These are phyloP conservation scores for Cryptococcus floricola DNA, from an alignment of 1,284 basidiomycete species.

Conservation along the genomic window DNA sequence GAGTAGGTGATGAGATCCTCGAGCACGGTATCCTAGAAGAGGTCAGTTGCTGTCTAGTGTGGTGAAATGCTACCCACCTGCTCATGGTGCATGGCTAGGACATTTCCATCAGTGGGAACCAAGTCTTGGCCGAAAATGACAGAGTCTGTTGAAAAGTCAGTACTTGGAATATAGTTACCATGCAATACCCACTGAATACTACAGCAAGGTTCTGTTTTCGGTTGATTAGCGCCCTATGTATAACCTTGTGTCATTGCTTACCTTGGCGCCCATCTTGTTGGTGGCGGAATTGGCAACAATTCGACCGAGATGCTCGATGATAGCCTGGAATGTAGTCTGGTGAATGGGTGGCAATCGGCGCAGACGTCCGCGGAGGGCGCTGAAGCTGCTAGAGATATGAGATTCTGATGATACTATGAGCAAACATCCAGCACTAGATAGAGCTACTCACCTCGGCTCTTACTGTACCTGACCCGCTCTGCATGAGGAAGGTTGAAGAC, in stretches of 20 bases:
- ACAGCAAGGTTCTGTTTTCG: constrained; percentile 66
- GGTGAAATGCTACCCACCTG: constrained; percentile 56
- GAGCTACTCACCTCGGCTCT: constrained; percentile 58
- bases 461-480: constrained; percentile 78
- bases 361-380: constrained; percentile 71
- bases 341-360: constrained; percentile 79
- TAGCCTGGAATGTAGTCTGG: constrained; percentile 77
- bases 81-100: constrained; percentile 64
- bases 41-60: not conserved
- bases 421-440: not conserved
- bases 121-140: constrained; percentile 89
- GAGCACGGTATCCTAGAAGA: constrained; percentile 70
- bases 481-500: constrained; percentile 80
- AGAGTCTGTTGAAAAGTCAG: constrained; percentile 39
- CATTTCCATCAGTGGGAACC: constrained; percentile 66
- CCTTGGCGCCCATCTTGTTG: constrained; percentile 91
- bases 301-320: constrained; percentile 83
- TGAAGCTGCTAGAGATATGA: constrained; percentile 67
- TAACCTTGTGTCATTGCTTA: constrained; percentile 43
- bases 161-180: not conserved
- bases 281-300: constrained; percentile 65
- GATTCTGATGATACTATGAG: constrained; percentile 53
- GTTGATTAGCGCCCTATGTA: constrained; percentile 30
- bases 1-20: constrained; percentile 77
- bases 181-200: constrained; percentile 55